Base-by-base conservation (phyloP, 495 filamentous ascomycete species). In the Hypoxylon fuscum region DNA sequence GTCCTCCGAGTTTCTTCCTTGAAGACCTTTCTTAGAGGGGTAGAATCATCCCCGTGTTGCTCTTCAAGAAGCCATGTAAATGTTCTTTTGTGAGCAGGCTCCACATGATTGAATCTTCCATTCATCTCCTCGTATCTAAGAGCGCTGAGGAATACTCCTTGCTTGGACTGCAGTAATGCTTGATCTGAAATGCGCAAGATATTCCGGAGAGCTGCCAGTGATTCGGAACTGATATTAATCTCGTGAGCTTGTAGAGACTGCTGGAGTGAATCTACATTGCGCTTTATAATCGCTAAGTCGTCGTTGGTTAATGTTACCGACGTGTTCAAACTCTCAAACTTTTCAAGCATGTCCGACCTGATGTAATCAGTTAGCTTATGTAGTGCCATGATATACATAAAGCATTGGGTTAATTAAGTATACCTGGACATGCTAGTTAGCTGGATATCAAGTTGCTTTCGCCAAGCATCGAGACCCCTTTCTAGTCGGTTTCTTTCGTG, bases 401-500 rank as follows among this genome's bases (percentile, higher is more conserved):
- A n/a, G n/a, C n/a, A n/a, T n/a, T n/a, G n/a, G n/a, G n/a, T n/a
- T n/a, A n/a, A n/a, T n/a, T n/a, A n/a, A n/a, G 25, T 27, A 2
- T 34, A 64, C 64, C 59, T 54, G 7, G 50, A 41, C 41, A 63
- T 48, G 29, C 20, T 45, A 10, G 21, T 43, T 2, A 68, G 48
- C 11, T 60, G 60, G 14, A 64, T 15, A 27, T 51, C 18, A 2
- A 68, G 23, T 27, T 64, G 65, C 11, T 21, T 17, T 12, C 55
- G 60, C 31, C 34, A 64, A 18, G 42, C 23, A 15, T 61, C 34
- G 6, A 72, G 46, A 20, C 49, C 44, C 32, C 67, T 27, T 45
- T 68, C 59, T 2, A 74, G 59, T 3, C 63, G 51, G 1, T 21
- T 2, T 9, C 21, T 64, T 32, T 72, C 58, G 10, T 51, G 34